A percentile compares a stretch with the other conserved stretches of the same genome.
These are phyloP conservation scores for Coriolopsis trogii DNA, from an alignment of 1,284 basidiomycete genomes.

Conservation along the genomic window DNA sequence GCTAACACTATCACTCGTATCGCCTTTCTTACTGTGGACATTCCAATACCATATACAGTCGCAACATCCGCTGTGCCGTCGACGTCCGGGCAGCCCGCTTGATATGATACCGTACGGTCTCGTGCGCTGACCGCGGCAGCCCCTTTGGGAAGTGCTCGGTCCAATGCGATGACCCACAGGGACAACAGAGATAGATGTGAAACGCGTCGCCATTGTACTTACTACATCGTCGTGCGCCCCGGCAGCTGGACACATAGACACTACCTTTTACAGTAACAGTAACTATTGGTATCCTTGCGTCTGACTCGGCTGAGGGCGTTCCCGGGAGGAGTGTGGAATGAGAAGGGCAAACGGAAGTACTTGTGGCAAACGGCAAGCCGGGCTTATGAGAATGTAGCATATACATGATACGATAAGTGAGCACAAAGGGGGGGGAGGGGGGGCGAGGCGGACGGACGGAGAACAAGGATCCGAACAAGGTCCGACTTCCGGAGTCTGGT, in stretches of 20 bases:
- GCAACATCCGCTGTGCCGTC: too few species aligned
- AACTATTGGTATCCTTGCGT: constrained; percentile 5
- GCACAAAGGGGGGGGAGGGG: constrained; percentile 5
- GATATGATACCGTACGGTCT: too few species aligned
- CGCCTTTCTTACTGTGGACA: too few species aligned
- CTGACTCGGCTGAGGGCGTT: neutral
- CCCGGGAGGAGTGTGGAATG: neutral
- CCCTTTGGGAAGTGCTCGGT: neutral
- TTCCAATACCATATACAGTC: too few species aligned
- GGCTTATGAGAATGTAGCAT: neutral
- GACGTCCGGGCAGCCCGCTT: too few species aligned
- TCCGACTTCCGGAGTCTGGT: neutral
- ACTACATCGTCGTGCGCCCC: constrained; percentile 2
- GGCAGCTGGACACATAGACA: neutral
- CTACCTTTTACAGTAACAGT: constrained; percentile 8
- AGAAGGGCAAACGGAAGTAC: neutral
- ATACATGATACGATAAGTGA: constrained; percentile 1
- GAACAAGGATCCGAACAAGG: neutral
- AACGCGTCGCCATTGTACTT: constrained; percentile 11
- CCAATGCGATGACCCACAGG: neutral
- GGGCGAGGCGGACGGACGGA: neutral
- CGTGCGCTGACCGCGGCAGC: neutral
- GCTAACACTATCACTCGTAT: constrained; percentile 11
- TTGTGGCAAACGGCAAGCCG: too few species aligned
- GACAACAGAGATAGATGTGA: constrained; percentile 1